Evolutionary conservation across 257 asterid species (phyloP).

Genomic region (Solanum stenotomum): DNA sequence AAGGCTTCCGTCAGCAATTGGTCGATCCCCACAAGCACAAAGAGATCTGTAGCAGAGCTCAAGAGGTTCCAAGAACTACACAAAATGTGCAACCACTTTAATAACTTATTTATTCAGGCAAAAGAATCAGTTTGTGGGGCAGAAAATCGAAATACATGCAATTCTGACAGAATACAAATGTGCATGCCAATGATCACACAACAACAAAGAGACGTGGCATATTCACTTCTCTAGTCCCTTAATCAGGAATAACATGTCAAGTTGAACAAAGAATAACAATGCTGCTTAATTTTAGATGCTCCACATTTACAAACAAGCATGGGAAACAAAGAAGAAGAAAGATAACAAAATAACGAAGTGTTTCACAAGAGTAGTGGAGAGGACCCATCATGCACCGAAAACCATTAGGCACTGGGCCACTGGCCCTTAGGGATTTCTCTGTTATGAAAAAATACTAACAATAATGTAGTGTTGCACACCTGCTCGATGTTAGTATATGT

Average conservation of each 20-base stretch:
- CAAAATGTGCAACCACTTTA: not conserved
- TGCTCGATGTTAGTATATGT: conserved; percentile 27
- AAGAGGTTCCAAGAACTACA: conserved; percentile 43
- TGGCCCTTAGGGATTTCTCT: not conserved
- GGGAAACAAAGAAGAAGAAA: not conserved
- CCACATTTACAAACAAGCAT: not conserved
- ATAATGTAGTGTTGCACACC: conserved; percentile 10
- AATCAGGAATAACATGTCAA: not conserved
- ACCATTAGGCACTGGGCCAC: not conserved
- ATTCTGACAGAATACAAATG: not conserved
- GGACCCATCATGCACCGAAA: not conserved
- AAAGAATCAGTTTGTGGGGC: not conserved
- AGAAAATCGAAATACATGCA: not conserved
- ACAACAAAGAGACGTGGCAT: not conserved
- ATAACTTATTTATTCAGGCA: not conserved
- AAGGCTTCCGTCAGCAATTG: conserved; percentile 45
- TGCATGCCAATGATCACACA: not conserved
- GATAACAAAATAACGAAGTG: not conserved
- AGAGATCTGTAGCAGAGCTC: conserved; percentile 46
- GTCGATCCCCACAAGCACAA: conserved; percentile 40
- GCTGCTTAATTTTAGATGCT: not conserved
- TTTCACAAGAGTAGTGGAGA: not conserved
- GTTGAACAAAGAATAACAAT: not conserved
- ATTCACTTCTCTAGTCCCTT: not conserved
- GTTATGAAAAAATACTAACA: not conserved